Base-by-base conservation (phyloP, 768 basidiomycete species). In the Boletus tylopilopsis region DNA sequence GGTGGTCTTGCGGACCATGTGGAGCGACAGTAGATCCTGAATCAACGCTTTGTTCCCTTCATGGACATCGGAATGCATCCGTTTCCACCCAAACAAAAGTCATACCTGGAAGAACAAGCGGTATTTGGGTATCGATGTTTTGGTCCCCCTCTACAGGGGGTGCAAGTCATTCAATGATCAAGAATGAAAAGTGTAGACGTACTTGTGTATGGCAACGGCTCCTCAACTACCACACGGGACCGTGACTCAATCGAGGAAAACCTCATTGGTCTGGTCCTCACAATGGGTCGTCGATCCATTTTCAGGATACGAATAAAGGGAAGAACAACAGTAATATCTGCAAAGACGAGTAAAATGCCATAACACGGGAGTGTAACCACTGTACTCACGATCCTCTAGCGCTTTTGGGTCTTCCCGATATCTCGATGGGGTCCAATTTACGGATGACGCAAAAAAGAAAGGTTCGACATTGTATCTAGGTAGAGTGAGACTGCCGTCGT, bases 241-340 rank as follows among this genome's bases (percentile, higher is more conserved):
- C 21, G 39, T 0, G 33, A 37, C 8, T 49, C 46, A 15, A 10
- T 24, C 13, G 45, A 55, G 12, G 38, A 42, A 18, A 56, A 53
- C 22, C 53, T 54, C 13, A 63, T 51, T 2, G 42, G 48, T 29
- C 11, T 49, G 24, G 53, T 41, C 48, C 62, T 53, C 29, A 10
- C 18, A 27, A 57, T 58, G 4, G 69, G 67, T 22, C 43, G 49
- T 30, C 43, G 47, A 44, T 67, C 66, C 48, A 61, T 64, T 51
- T 64, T 61, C 48, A 74, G 67, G 4, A 64, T 59, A n/a, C 77
- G 73, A 30, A 70, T 54, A 48, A 74, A 76, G 2, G 68, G 68
- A 21, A 76, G 59, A 6, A 72, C 61, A 24, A 76, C 63, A 4
- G 76, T 76, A 35, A 76, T 69, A 47, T 75, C 75, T 76, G 47